Conservation (phyloP, 495 filamentous ascomycete genomes). For the Penicillium atrosanguineum region DNA sequence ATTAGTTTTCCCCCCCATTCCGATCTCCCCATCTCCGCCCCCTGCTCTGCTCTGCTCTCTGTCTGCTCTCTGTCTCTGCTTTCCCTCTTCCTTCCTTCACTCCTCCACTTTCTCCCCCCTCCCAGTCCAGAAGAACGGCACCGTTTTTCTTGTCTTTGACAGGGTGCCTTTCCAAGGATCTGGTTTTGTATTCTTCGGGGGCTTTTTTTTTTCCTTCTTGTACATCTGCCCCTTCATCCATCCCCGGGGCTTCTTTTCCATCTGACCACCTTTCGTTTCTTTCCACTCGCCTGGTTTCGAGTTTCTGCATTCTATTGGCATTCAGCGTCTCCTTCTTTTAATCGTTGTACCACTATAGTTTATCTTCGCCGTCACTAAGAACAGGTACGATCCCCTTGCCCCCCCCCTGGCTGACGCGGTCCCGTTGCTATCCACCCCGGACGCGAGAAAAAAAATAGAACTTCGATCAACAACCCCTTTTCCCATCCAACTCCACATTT, state of each 20-base stretch:
- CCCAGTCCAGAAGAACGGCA: conserved; percentile 22
- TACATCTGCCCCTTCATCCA: conserved; percentile 33
- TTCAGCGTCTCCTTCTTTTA: conserved; percentile 26
- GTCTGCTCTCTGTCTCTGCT: conserved; percentile 12
- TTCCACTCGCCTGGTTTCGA: conserved; percentile 35
- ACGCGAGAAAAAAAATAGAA: conserved; percentile 13
- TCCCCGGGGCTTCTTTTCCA: conserved; percentile 6
- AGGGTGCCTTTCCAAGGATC: conserved; percentile 28
- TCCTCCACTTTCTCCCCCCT: conserved; percentile 13
- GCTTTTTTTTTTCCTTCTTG: conserved; percentile 25
- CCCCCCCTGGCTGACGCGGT: conserved; percentile 29
- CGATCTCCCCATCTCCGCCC: conserved; percentile 2
- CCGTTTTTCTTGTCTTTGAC: conserved; percentile 28
- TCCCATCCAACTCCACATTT: conserved; percentile 10
- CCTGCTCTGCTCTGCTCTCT: conserved; percentile 8
- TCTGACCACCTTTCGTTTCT: conserved; percentile 39
- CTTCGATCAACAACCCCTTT: conserved; percentile 7
- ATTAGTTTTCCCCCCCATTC: conserved; percentile 1
- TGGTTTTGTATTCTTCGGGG: conserved; percentile 22
- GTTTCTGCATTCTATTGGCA: conserved; percentile 35
- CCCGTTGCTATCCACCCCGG: conserved; percentile 8
- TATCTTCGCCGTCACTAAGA: conserved; percentile 35
- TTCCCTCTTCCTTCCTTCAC: conserved; percentile 19
- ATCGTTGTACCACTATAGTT: conserved; percentile 41
- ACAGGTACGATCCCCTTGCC: conserved; percentile 29